Evolutionary conservation across 108 stramenopile species (phyloP), one percentile per base, ranked within the genome.

Genomic region (Pseudonitzschia delicatissima): DNA sequence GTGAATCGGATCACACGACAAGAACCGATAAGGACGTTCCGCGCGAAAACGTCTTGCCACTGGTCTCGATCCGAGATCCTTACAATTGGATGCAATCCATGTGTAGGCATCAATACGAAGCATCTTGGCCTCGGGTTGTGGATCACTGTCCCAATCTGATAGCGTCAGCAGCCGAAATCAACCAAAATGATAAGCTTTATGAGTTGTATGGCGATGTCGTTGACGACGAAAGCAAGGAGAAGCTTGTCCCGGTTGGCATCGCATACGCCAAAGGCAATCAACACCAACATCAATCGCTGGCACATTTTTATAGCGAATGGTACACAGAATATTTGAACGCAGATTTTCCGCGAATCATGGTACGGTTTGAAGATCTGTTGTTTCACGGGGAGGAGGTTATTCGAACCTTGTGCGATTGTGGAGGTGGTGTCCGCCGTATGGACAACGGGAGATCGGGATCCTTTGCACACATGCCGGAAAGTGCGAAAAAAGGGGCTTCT

Each of bases 11-110:
- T 3, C 66, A 67, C 26, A 27, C 25, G 33, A 57, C 66, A 25
- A 2, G 20, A 17, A 52, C 68, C 48, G 27, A 71, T 62, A 45
- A 62, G 53, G 45, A 76, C 4, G 57, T 23, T 20, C 32, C 60
- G 20, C 32, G 67, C 27, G 40, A 63, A 20, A 52, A 48, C 21
- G 66, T 77, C 36, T 60, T 96, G 23, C 90, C 91, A 8, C 69
- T 91, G n/a, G 85, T 92, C 4, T 65, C 87, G 28, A 77, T 96
- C 26, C 92, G 92, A 57, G 91, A 96, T 79, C 91, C 91, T 31
- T 78, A 85, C 21, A 77, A 73, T 25, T 96, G 91, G 91, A 87
- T 93, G 88, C 70, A 85, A 62, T 80, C 78, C 61, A 88, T 95
- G 88, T 86, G 84, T 45, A 51, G 67, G 55, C 68, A 76, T 52